A percentile compares a stretch with the other conserved stretches of the same genome.
phyloP scores from a whole-genome alignment of 208 protist genomes.

The Strigomonas culicis region DNA sequence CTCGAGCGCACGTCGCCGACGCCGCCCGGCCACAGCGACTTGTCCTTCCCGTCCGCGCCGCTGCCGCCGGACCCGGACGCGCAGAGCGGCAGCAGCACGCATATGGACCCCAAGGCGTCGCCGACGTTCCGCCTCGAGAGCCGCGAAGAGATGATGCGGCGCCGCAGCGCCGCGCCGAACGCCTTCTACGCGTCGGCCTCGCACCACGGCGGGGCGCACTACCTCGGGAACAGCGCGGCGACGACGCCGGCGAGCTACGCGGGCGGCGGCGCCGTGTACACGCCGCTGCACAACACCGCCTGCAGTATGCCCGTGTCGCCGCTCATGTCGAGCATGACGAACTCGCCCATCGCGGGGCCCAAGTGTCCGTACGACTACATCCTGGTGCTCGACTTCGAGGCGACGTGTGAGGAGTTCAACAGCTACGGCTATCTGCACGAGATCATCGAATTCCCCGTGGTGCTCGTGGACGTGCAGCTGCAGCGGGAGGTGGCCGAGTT shows the following conservation, averaged over 20 bases:
- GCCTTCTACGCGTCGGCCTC: slow-evolving; percentile 50
- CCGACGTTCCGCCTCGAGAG: slow-evolving; percentile 67
- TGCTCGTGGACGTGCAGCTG: slow-evolving; percentile 77
- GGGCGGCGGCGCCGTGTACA: background rate
- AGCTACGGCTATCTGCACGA: slow-evolving; percentile 83
- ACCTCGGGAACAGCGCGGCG: slow-evolving; percentile 22
- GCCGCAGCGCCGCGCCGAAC: slow-evolving; percentile 52
- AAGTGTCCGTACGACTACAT: slow-evolving; percentile 86
- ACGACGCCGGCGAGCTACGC: slow-evolving; percentile 28
- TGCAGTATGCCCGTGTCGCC: slow-evolving; percentile 46
- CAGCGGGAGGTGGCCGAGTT: slow-evolving; percentile 76
- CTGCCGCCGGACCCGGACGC: slow-evolving; percentile 20
- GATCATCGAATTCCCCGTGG: slow-evolving; percentile 96
- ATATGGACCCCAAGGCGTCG: background rate
- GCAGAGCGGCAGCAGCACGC: background rate
- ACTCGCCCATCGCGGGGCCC: slow-evolving; percentile 20
- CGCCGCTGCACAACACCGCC: slow-evolving; percentile 6
- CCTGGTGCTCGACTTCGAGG: slow-evolving; percentile 92
- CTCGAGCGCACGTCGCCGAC: slow-evolving; percentile 28
- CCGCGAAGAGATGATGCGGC: slow-evolving; percentile 81
- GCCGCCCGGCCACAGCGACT: slow-evolving; percentile 17
- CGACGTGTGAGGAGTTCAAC: slow-evolving; percentile 78
- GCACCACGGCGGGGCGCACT: slow-evolving; percentile 23
- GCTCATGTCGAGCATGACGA: slow-evolving; percentile 28
- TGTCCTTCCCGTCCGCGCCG: slow-evolving; percentile 25